phyloP scores from a whole-genome alignment of 2,329 filamentous ascomycete species.

The Colletotrichum sp. region DNA sequence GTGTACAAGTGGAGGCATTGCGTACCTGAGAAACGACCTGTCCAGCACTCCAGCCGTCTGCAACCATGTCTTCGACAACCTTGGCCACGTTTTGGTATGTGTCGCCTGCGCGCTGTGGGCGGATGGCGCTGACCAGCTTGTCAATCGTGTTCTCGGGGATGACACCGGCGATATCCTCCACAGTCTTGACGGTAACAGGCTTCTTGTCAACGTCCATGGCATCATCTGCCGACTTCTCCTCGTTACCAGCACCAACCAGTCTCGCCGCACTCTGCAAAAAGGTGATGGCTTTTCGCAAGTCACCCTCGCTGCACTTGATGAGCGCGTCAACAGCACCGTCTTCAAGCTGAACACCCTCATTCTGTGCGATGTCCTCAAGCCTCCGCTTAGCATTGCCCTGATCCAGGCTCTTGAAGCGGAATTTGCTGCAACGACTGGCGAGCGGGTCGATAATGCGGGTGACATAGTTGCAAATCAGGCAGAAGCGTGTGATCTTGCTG shows the following conservation, averaged over 20 bases:
- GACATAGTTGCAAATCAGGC: conserved; percentile 98
- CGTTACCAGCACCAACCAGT: conserved; percentile 72
- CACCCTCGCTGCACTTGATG: conserved; percentile 88
- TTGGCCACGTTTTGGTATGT: conserved; percentile 78
- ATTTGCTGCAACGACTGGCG: conserved; percentile 92
- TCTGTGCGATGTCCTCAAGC: conserved; percentile 80
- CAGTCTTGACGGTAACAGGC: conserved; percentile 74
- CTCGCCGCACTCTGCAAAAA: conserved; percentile 94
- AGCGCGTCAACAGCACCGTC: conserved; percentile 82
- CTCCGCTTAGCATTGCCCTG: conserved; percentile 81
- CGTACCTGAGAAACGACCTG: conserved; percentile 83
- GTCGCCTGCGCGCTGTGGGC: conserved; percentile 67
- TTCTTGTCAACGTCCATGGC: conserved; percentile 67
- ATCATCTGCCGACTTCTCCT: conserved; percentile 58
- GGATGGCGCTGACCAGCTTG: conserved; percentile 74
- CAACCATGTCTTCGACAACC: conserved; percentile 88
- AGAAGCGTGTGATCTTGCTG: conserved; percentile 94
- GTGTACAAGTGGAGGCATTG: background rate
- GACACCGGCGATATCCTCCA: conserved; percentile 96
- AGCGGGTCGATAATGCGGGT: conserved; percentile 97
- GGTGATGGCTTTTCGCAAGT: conserved; percentile 94
- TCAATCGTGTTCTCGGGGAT: conserved; percentile 81
- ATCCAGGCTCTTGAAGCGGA: conserved; percentile 95
- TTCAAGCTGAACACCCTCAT: conserved; percentile 79
- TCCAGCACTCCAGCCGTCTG: conserved; percentile 94